Evolutionary conservation across 148 eudicot genomes (phyloP), one percentile per base, ranked within the genome.

Genomic region (Dysphania ambrosioides): DNA sequence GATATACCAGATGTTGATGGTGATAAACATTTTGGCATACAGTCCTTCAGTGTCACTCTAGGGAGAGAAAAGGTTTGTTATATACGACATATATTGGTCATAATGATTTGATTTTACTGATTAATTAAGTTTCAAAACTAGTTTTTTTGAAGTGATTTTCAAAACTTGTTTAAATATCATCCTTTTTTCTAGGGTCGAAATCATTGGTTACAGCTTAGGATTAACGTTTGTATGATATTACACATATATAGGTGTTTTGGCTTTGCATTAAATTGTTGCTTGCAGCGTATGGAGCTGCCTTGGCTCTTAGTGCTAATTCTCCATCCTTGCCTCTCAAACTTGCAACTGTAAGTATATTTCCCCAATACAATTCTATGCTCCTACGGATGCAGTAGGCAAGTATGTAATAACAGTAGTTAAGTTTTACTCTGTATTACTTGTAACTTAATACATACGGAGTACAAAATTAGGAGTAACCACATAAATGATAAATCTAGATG

Each of bases 21-120:
- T 23, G 82, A 79, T 24, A 61, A 35, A 62, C 47, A 79, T 79
- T 79, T 74, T 26, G 82, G 82, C 42, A 79, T 79, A 42, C 82
- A 79, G 31, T 79, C 82, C 30, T 79, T 79, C 35, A 79, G 78
- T 69, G 68, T 79, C 40, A 69, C 42, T 0, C 74, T 79, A n/a
- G 83, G 79, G 0, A 86, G 81, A 83, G 85, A 86, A 73, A 86
- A 83, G 88, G 86, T 86, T 30, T 23, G 42, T 74, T 27, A 4
- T 63, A 26, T 60, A 10, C n/a, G 8, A 66, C 3, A 2, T 19
- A 16, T 3, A 49, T 49, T 5, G 4, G 55, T 3, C 9, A 42
- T n/a, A n/a, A n/a, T n/a, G n/a, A 42, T 42, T 42, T 42, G 47
- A 42, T 42, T 42, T 42, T n/a, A 42, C 1, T 3, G 47, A 42